Conservation (phyloP, 108 stramenopile species). For the Nitzschia sp. region DNA sequence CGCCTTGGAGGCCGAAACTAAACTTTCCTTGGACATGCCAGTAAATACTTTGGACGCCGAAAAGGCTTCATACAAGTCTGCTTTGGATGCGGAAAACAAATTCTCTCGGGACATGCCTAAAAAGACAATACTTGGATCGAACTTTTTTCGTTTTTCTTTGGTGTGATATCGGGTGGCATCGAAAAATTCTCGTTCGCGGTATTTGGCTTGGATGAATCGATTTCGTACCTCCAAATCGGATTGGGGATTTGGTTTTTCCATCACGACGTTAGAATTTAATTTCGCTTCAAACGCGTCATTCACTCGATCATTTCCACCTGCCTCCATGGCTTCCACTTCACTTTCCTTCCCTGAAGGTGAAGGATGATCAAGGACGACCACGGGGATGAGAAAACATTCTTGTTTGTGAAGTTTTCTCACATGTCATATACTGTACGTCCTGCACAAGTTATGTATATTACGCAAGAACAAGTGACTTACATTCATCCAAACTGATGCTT, state of each 20-base stretch:
- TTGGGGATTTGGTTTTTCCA: slow-evolving; percentile 41
- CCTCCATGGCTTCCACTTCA: slow-evolving; percentile 71
- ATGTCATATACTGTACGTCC: too few relatives aligned
- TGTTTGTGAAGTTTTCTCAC: too few relatives aligned
- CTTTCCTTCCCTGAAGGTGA: slow-evolving; percentile 53
- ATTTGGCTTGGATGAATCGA: slow-evolving; percentile 64
- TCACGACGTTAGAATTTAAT: slow-evolving; percentile 10
- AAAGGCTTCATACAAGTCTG: not conserved
- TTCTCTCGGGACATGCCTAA: not conserved
- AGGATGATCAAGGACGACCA: not conserved
- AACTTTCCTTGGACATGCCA: not conserved
- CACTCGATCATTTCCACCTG: slow-evolving; percentile 64
- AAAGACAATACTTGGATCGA: not conserved
- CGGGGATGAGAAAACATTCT: too few relatives aligned
- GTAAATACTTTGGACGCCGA: not conserved
- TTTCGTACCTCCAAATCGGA: slow-evolving; percentile 55
- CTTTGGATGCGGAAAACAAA: slow-evolving; percentile 7
- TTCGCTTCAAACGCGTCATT: slow-evolving; percentile 63
- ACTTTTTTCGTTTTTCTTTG: not conserved
- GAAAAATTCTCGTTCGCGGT: slow-evolving; percentile 58
- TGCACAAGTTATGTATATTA: not conserved
- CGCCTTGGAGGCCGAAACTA: slow-evolving; percentile 5
- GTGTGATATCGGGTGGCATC: not conserved
- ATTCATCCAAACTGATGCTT: slow-evolving; percentile 68
- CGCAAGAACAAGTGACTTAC: slow-evolving; percentile 28